Evolutionary conservation across 2,329 filamentous ascomycete species (phyloP).

Genomic region (Tolypocladium album): DNA sequence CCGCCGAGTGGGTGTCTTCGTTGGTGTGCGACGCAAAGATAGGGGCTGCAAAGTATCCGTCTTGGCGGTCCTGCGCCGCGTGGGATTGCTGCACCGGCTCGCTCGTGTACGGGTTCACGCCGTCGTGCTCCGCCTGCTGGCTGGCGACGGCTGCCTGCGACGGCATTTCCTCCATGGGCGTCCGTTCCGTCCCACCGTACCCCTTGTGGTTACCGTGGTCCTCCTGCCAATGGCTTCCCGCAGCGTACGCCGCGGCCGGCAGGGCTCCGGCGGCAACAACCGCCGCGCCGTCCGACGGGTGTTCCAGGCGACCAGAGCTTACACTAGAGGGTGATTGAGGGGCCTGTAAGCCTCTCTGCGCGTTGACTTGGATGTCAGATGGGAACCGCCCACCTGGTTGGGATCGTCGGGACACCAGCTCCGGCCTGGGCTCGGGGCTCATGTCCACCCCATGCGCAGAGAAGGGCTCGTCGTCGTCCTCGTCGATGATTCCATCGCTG

Average conservation of each 20-base stretch:
- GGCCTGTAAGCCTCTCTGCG: conserved; percentile 67
- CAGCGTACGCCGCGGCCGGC: conserved; percentile 24
- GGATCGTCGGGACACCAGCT: conserved; percentile 52
- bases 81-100: conserved; percentile 23
- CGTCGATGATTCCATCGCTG: conserved; percentile 71
- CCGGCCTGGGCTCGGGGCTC: conserved; percentile 36
- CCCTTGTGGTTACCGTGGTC: conserved; percentile 16
- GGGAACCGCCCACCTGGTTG: conserved; percentile 95
- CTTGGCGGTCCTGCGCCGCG: conserved; percentile 5
- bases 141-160: conserved; percentile 40
- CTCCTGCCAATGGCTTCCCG: conserved; percentile 19
- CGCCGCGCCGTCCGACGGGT: conserved; percentile 41
- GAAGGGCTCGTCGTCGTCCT: conserved; percentile 56
- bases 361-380: conserved; percentile 79
- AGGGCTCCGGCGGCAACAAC: conserved; percentile 47
- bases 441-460: conserved; percentile 34
- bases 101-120: conserved; percentile 46
- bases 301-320: conserved; percentile 50
- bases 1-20: conserved; percentile 2
- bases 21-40: conserved; percentile 8
- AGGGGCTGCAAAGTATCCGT: conserved; percentile 9
- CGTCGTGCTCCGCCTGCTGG: conserved; percentile 40
- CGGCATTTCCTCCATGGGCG: conserved; percentile 35
- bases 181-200: conserved; percentile 35
- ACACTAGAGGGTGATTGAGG: conserved; percentile 72